Conservation (phyloP, 2,329 filamentous ascomycete species). For the Fusarium secorum region DNA sequence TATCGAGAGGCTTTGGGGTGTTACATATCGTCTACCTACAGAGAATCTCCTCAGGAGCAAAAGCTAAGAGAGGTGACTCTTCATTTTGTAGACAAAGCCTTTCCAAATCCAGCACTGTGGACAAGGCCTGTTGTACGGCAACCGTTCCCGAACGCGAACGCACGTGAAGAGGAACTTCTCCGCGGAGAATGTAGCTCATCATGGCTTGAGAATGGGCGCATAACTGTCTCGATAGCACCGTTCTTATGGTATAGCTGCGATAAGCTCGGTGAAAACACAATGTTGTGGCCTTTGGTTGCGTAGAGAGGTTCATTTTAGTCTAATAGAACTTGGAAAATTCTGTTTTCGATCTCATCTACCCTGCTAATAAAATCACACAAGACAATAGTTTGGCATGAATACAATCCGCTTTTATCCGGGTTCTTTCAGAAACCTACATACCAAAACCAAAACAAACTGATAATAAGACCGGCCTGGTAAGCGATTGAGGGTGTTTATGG, state of each 20-base stretch:
- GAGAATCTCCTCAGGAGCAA: not conserved
- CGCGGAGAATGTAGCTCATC: not conserved
- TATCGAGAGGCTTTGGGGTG: not conserved
- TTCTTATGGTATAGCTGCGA: not conserved
- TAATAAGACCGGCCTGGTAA: not conserved
- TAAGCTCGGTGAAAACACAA: not conserved
- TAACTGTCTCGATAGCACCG: not conserved
- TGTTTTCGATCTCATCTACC: not conserved
- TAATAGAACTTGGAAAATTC: not conserved
- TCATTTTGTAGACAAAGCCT: not conserved
- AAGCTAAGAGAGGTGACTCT: not conserved
- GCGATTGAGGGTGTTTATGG: not conserved
- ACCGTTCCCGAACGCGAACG: not conserved
- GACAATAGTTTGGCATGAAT: not conserved
- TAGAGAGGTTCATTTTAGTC: not conserved
- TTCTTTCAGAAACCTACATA: not conserved
- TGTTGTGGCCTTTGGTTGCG: not conserved
- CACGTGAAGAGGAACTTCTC: not conserved
- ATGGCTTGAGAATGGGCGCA: not conserved
- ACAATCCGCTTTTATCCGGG: not conserved
- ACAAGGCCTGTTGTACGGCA: rapidly evolving
- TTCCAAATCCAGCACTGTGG: not conserved
- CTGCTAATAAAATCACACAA: not conserved
- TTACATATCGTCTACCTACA: conserved; percentile 5
- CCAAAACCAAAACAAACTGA: not conserved